A percentile compares a stretch with the other conserved stretches of the same genome.
Evolutionary conservation across 805 yeast species (phyloP).

Genomic region (Candida alai): DNA sequence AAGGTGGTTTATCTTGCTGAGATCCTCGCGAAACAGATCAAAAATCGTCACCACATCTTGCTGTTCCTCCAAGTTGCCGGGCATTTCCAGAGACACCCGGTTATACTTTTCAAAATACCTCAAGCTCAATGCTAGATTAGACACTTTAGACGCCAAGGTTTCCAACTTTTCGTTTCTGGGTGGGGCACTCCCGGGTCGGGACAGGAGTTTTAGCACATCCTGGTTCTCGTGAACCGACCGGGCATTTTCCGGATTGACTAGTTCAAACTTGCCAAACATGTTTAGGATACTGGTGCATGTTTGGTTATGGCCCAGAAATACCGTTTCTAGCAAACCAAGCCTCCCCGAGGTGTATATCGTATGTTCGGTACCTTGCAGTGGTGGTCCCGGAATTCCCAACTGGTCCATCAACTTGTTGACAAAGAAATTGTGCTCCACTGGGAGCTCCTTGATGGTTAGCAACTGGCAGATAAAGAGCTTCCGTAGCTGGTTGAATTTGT

Average conservation of each 20-base stretch:
- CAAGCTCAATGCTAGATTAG: slow-evolving; percentile 30
- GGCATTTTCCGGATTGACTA: neutral
- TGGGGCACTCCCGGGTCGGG: neutral
- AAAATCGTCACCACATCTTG: slow-evolving; percentile 36
- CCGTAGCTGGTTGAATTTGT: slow-evolving; percentile 32
- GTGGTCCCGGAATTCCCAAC: slow-evolving; percentile 5
- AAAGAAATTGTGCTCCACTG: slow-evolving; percentile 26
- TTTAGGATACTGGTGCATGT: slow-evolving; percentile 18
- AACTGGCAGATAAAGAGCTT: slow-evolving; percentile 37
- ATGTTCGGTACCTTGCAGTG: neutral
- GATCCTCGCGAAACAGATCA: slow-evolving; percentile 31
- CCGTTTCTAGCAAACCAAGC: slow-evolving; percentile 10
- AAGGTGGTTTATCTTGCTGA: slow-evolving; percentile 24
- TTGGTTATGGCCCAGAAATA: slow-evolving; percentile 22
- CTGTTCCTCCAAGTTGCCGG: too few relatives aligned
- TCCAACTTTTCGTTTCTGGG: slow-evolving; percentile 15
- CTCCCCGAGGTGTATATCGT: slow-evolving; percentile 4
- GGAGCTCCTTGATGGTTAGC: slow-evolving; percentile 30
- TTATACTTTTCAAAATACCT: slow-evolving; percentile 37
- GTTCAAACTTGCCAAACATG: slow-evolving; percentile 27
- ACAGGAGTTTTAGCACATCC: slow-evolving; percentile 12
- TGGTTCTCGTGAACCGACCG: slow-evolving; percentile 14
- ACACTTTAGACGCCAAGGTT: slow-evolving; percentile 27
- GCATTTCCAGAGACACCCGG: slow-evolving; percentile 26
- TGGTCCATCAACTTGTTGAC: slow-evolving; percentile 24